Base-by-base conservation (phyloP, 2,329 filamentous ascomycete species). In the Diplocarpon rosae region DNA sequence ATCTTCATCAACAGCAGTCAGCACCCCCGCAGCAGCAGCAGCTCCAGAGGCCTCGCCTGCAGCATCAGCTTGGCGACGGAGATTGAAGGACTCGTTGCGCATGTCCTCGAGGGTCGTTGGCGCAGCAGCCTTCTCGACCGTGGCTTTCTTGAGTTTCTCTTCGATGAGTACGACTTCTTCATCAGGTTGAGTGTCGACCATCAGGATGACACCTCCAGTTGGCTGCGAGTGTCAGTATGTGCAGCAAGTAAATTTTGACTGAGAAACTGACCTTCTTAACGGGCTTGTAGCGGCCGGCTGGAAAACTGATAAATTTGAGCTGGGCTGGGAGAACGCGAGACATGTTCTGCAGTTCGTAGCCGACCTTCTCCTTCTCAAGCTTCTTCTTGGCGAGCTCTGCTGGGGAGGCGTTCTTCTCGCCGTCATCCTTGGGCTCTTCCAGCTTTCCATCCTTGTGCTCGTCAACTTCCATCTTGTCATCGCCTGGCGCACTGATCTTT, bases 281-380 rank as follows among this genome's bases (percentile, higher is more conserved):
- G 30, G 92, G 90, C 72, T 85, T 86, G 67, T 95, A 98, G 56
- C 93, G 81, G 37, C 85, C 85, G 52, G 85, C 77, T 39, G 86
- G 79, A 72, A 98, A 95, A 65, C 80, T 94, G 60, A 98, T 86
- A 65, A 90, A 95, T 70, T 94, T 95, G 60, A 96, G 76, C 69
- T 98, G 92, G 37, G 79, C 78, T 1, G 89, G 92, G 38, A 98
- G 76, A 30, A 98, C 88, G 57, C 92, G 78, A 43, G 85, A 93
- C 87, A 98, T 93, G 71, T 98, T 98, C 62, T 92, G 85, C 50
- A 98, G 76, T 52, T 95, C 88, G 63, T 92, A 95, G 55, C 92
- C 92, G 47, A 94, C 76, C 76, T 95, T 96, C 69, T 98, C 92
- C 70, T 92, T 93, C 66, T 95, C 88, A 0, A 72, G 70, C 72